phyloP scores from a whole-genome alignment of 1,284 basidiomycete genomes.

The Lentinus polychrous region DNA sequence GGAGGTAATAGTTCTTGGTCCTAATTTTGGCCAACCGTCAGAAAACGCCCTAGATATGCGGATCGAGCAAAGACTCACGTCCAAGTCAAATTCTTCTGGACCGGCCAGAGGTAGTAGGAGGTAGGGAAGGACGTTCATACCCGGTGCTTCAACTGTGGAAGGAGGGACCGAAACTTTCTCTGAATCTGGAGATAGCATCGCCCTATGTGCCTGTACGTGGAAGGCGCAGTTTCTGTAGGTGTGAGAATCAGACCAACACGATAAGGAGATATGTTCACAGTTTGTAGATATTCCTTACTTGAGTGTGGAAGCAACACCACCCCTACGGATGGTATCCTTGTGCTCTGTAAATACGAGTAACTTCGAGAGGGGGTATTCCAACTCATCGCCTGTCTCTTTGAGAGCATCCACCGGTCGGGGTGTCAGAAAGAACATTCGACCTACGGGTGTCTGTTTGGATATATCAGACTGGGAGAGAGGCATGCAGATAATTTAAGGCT shows the following conservation, averaged over 20 bases:
- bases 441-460: slow-evolving; percentile 54
- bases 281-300: too few relatives aligned
- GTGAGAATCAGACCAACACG: not conserved
- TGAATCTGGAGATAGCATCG: slow-evolving; percentile 59
- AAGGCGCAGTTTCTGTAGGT: slow-evolving; percentile 71
- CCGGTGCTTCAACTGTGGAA: slow-evolving; percentile 56
- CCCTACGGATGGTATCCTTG: slow-evolving; percentile 75
- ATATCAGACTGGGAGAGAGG: too few relatives aligned
- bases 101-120: slow-evolving; percentile 90
- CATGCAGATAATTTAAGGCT: not conserved
- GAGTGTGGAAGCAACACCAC: slow-evolving; percentile 79
- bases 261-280: too few relatives aligned
- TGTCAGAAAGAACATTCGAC: slow-evolving; percentile 67
- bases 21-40: slow-evolving; percentile 30
- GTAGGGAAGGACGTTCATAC: slow-evolving; percentile 77
- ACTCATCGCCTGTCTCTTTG: slow-evolving; percentile 25
- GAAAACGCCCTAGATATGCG: slow-evolving; percentile 7
- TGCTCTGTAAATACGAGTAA: slow-evolving; percentile 87
- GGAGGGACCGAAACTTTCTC: slow-evolving; percentile 43
- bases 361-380: slow-evolving; percentile 79
- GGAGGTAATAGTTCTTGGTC: slow-evolving; percentile 86
- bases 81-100: slow-evolving; percentile 89
- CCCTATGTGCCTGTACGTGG: slow-evolving; percentile 57
- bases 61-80: slow-evolving; percentile 38
- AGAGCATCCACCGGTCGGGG: slow-evolving; percentile 41